phyloP scores from a whole-genome alignment of 495 filamentous ascomycete genomes.

The Halenospora varia region DNA sequence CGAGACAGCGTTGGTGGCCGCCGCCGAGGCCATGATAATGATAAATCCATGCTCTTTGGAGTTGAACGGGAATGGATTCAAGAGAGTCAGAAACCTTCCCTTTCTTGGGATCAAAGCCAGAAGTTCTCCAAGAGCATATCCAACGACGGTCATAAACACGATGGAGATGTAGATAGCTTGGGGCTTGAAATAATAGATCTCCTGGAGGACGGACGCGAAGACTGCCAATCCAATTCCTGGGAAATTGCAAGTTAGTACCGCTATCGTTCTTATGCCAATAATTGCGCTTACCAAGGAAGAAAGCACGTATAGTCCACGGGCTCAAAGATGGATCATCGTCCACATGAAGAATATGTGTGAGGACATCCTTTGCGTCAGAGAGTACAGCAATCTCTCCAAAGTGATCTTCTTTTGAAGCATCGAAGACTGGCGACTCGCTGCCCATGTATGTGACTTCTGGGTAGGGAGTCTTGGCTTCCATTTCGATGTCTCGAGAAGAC shows the following conservation, averaged over 20 bases:
- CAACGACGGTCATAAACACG: slow-evolving; percentile 40
- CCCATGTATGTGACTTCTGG: no score
- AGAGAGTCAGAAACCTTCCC: slow-evolving; percentile 53
- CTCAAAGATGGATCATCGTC: slow-evolving; percentile 7
- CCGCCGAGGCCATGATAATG: slow-evolving; percentile 62
- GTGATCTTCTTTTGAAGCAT: no score
- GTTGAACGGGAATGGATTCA: no score
- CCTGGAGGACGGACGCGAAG: slow-evolving; percentile 10
- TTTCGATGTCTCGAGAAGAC: no score
- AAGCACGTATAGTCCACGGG: slow-evolving; percentile 8
- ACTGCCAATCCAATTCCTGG: slow-evolving; percentile 13
- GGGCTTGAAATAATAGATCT: slow-evolving; percentile 46
- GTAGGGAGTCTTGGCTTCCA: no score
- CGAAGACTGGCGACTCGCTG: no score
- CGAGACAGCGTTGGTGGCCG: slow-evolving; percentile 29
- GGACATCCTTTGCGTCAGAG: no score
- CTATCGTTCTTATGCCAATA: no score
- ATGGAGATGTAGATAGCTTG: slow-evolving; percentile 37
- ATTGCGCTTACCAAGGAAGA: slow-evolving; percentile 12
- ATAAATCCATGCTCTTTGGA: slow-evolving; percentile 75
- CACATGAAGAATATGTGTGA: slow-evolving; percentile 8
- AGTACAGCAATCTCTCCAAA: no score
- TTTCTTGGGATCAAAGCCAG: slow-evolving; percentile 36
- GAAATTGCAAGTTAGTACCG: slow-evolving; percentile 16
- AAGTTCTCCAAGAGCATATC: slow-evolving; percentile 31